A percentile compares a stretch with the other conserved stretches of the same genome.
Conservation (phyloP, 805 yeast species). For the Yarrowia osloensis region DNA sequence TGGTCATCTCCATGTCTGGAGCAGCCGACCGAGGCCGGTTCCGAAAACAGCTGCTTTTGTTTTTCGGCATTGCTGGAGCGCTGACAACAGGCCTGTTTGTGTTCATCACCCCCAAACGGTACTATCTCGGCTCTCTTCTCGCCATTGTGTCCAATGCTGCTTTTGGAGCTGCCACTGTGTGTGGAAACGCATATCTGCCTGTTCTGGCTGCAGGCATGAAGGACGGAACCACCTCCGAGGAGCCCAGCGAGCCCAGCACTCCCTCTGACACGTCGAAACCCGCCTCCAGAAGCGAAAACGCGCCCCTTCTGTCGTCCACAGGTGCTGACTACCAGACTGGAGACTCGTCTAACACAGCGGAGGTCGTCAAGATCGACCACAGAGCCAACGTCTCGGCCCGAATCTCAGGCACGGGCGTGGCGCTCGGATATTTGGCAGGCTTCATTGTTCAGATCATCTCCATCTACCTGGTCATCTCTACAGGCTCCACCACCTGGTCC, state of each 20-base stretch:
- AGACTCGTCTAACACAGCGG: background rate
- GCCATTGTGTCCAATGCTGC: slow-evolving; percentile 67
- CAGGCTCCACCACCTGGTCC: slow-evolving; percentile 47
- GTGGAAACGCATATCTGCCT: slow-evolving; percentile 75
- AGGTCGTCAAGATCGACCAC: background rate
- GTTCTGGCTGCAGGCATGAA: slow-evolving; percentile 48
- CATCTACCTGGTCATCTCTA: slow-evolving; percentile 50
- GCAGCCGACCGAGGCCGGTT: slow-evolving; percentile 65
- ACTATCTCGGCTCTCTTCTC: slow-evolving; percentile 55
- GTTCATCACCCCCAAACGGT: slow-evolving; percentile 46
- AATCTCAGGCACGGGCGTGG: slow-evolving; percentile 70
- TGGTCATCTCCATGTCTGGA: slow-evolving; percentile 74
- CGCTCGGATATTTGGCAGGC: slow-evolving; percentile 70
- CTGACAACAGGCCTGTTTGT: slow-evolving; percentile 53
- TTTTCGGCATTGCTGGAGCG: slow-evolving; percentile 63
- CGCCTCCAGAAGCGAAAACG: background rate
- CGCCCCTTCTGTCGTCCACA: background rate
- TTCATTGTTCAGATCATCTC: slow-evolving; percentile 64
- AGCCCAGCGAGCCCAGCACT: background rate
- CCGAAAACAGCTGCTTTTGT: slow-evolving; percentile 56
- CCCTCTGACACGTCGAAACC: background rate
- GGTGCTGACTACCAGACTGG: background rate
- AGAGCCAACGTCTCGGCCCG: slow-evolving; percentile 37
- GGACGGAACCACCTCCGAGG: background rate
- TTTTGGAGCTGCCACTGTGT: slow-evolving; percentile 76